phyloP scores from a whole-genome alignment of 2,329 filamentous ascomycete genomes.

The Fusarium sp. region DNA sequence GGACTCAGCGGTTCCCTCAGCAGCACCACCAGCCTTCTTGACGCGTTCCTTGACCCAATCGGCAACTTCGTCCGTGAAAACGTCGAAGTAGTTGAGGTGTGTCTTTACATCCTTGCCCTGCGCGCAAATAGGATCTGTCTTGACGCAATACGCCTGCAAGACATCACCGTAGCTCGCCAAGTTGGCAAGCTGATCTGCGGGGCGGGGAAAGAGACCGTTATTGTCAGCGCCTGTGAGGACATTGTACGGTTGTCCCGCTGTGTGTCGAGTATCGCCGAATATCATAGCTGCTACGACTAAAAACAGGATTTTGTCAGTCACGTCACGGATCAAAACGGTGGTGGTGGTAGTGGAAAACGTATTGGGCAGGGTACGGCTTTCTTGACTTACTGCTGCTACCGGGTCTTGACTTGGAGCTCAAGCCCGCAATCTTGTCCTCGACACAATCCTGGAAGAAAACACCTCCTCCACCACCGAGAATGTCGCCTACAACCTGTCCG shows the following conservation, averaged over 20 bases:
- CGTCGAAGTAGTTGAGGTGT: slow-evolving; percentile 22
- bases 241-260: slow-evolving; percentile 12
- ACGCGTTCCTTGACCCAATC: slow-evolving; percentile 13
- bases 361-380: background rate
- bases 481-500: slow-evolving; percentile 17
- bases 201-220: slow-evolving; percentile 16
- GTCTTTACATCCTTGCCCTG: slow-evolving; percentile 5
- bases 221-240: slow-evolving; percentile 4
- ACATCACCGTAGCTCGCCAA: slow-evolving; percentile 15
- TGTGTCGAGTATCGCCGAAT: slow-evolving; percentile 22
- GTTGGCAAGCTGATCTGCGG: slow-evolving; percentile 12
- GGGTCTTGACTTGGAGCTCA: background rate
- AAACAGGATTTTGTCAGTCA: background rate
- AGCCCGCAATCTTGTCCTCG: slow-evolving; percentile 2
- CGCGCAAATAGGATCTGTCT: slow-evolving; percentile 20
- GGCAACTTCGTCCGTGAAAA: slow-evolving; percentile 12
- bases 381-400: slow-evolving; percentile 11
- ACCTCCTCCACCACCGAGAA: slow-evolving; percentile 24
- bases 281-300: slow-evolving; percentile 14
- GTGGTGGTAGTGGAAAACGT: background rate
- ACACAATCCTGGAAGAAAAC: slow-evolving; percentile 23
- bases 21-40: background rate
- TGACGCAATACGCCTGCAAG: slow-evolving; percentile 8
- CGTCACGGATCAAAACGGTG: background rate
- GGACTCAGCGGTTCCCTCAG: background rate